These are phyloP conservation scores for Yueomyces sinensis DNA, from an alignment of 805 yeast genomes.

Conservation along the genomic window DNA sequence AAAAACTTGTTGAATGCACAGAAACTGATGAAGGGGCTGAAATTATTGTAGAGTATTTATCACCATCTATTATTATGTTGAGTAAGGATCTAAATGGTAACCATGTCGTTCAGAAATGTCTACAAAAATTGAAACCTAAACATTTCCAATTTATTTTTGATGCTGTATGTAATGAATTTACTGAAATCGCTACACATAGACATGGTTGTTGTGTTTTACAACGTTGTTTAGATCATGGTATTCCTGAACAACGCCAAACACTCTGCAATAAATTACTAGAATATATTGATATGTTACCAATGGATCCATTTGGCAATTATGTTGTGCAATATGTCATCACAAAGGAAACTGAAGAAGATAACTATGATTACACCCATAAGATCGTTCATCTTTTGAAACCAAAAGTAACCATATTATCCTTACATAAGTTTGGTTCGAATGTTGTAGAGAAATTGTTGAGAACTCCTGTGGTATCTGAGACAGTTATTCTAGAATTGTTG, in stretches of 20 bases:
- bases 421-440: conserved; percentile 87
- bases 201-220: conserved; percentile 97
- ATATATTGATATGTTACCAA: conserved; percentile 53
- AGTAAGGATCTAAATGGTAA: conserved; percentile 91
- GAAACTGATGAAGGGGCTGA: conserved; percentile 57
- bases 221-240: conserved; percentile 87
- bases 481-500: conserved; percentile 38
- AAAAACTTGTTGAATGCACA: conserved; percentile 78
- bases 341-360: conserved; percentile 25
- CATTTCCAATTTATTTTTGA: conserved; percentile 83
- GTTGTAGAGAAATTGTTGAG: conserved; percentile 82
- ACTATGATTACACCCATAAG: conserved; percentile 19
- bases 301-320: conserved; percentile 94
- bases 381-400: conserved; percentile 25
- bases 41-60: conserved; percentile 45
- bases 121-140: conserved; percentile 53
- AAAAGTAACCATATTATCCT: conserved; percentile 37
- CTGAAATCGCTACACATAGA: conserved; percentile 82
- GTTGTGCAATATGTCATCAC: conserved; percentile 85
- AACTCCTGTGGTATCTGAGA: conserved; percentile 30
- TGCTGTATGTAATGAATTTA: conserved; percentile 60
- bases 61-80: conserved; percentile 61
- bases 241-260: conserved; percentile 49
- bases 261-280: conserved; percentile 57
- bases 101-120: conserved; percentile 88